Evolutionary conservation across 78 protist species (phyloP).

Genomic region (Dictyostelium purpureum): DNA sequence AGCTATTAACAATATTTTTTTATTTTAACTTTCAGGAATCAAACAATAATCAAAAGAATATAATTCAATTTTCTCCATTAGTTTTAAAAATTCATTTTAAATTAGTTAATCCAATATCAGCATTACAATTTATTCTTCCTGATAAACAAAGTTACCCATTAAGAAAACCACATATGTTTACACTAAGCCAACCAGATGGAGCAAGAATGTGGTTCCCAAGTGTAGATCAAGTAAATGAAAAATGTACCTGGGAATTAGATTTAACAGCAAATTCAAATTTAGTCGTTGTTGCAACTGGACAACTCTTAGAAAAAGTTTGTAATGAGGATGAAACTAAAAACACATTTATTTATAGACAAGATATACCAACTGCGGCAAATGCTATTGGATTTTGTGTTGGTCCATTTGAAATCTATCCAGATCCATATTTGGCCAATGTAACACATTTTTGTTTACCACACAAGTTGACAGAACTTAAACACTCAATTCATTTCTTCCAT

Average conservation of each 20-base stretch:
- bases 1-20: neutral
- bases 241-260: conserved; percentile 77
- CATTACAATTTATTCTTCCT: conserved; percentile 46
- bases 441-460: conserved; percentile 83
- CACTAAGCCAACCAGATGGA: conserved; percentile 39
- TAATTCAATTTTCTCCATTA: conserved; percentile 54
- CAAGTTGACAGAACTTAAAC: conserved; percentile 50
- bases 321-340: conserved; percentile 59
- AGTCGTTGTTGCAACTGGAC: conserved; percentile 57
- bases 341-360: conserved; percentile 59
- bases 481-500: conserved; percentile 57
- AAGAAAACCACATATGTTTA: conserved; percentile 58
- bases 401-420: conserved; percentile 74
- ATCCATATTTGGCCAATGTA: conserved; percentile 34
- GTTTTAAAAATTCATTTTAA: conserved; percentile 8
- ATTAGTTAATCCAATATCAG: conserved; percentile 8
- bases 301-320: conserved; percentile 52
- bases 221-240: conserved; percentile 48
- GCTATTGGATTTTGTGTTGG: conserved; percentile 62
- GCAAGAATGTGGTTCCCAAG: conserved; percentile 81
- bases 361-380: conserved; percentile 39
- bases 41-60: neutral
- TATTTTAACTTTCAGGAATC: neutral
- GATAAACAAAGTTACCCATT: conserved; percentile 23
- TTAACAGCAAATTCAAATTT: conserved; percentile 49